Conservation (phyloP, 257 asterid species). For the Eucommia ulmoides region DNA sequence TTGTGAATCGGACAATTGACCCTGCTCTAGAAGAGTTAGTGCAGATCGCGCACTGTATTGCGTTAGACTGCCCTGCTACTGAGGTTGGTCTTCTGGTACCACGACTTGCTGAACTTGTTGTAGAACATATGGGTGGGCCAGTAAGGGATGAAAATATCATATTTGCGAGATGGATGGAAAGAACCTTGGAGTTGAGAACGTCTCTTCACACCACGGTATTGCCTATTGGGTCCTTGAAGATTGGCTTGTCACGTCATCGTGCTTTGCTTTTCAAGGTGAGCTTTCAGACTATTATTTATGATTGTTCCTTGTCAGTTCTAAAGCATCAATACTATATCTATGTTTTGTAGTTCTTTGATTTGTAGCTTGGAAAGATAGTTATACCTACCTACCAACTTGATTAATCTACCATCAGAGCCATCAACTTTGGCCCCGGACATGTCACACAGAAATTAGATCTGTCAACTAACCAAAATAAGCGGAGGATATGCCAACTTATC, state of each 20-base stretch:
- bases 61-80: constrained; percentile 57
- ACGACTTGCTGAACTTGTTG: constrained; percentile 92
- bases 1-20: constrained; percentile 67
- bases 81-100: constrained; percentile 51
- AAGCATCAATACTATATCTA: neutral
- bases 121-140: constrained; percentile 85
- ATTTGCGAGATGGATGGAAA: constrained; percentile 75
- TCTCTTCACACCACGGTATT: constrained; percentile 85
- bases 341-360: neutral
- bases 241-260: constrained; percentile 95
- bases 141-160: constrained; percentile 79
- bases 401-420: too few species aligned
- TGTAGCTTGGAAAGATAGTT: too few species aligned
- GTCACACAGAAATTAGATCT: neutral
- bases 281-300: neutral
- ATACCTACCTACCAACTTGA: too few species aligned
- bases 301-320: neutral
- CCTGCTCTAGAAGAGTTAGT: constrained; percentile 83
- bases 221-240: constrained; percentile 78
- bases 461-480: too few species aligned
- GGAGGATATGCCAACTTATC: too few species aligned
- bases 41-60: constrained; percentile 77
- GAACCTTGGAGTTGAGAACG: constrained; percentile 69
- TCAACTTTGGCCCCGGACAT: too few species aligned
- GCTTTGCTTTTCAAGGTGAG: constrained; percentile 94